Evolutionary conservation across 139 green algal species (phyloP).

Genomic region (Closterium sp.): DNA sequence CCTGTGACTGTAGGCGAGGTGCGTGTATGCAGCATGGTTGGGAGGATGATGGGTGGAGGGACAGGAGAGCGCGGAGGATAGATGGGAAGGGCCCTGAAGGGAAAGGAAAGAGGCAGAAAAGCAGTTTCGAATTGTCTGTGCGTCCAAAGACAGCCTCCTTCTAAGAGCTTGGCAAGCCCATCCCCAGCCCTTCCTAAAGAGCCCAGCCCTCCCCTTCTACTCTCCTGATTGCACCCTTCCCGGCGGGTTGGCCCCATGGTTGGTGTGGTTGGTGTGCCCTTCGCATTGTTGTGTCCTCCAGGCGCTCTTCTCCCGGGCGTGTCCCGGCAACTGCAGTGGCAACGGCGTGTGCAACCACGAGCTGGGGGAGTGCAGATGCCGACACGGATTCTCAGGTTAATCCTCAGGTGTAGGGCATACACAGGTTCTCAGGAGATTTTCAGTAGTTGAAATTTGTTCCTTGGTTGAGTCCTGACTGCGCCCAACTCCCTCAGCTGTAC

Average conservation of each 20-base stretch:
- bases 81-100: background rate
- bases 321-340: constrained; percentile 18
- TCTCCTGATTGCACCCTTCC: no score
- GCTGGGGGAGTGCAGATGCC: constrained; percentile 19
- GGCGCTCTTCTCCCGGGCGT: background rate
- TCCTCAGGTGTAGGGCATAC: background rate
- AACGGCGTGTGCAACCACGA: constrained; percentile 34
- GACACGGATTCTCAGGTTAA: constrained; percentile 11
- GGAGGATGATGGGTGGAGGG: background rate
- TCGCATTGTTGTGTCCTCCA: background rate
- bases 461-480: no score
- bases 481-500: no score
- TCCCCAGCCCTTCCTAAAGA: no score
- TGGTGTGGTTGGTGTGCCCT: no score
- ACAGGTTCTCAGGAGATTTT: background rate
- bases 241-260: background rate
- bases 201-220: no score
- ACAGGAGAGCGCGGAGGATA: background rate
- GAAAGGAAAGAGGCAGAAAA: no score
- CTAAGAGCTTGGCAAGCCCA: no score
- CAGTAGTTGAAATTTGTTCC: no score
- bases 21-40: background rate
- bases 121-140: no score
- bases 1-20: background rate
- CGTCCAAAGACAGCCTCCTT: no score